Conservation (phyloP, 192 early-diverging fungal genomes). For the Coemansia guatemalensis region DNA sequence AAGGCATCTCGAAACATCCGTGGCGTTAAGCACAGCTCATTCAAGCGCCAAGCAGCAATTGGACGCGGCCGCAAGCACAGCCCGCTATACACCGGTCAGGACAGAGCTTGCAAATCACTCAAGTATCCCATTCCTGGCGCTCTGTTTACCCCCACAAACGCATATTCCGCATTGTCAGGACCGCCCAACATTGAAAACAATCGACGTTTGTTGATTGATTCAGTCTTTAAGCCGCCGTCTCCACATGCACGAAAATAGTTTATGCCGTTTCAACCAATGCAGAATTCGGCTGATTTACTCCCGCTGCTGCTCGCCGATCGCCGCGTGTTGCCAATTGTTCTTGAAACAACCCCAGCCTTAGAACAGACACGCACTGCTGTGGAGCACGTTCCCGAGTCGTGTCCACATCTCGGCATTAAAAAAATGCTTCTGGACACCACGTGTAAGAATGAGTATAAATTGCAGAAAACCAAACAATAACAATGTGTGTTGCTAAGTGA, state of each 20-base stretch:
- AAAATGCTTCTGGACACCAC: not conserved
- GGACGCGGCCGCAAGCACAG: not conserved
- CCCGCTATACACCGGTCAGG: not conserved
- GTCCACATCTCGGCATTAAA: not conserved
- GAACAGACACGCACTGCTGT: too few relatives aligned
- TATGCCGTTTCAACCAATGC: slow-evolving; percentile 3
- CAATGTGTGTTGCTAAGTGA: not conserved
- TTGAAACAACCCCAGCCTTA: not conserved
- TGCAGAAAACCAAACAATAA: not conserved
- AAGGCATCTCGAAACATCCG: not conserved
- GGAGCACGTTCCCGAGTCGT: not conserved
- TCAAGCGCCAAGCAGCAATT: not conserved
- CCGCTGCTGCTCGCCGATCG: not conserved
- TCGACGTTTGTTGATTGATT: not conserved
- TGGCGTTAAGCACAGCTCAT: not conserved
- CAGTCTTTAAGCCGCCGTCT: not conserved
- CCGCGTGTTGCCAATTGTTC: not conserved
- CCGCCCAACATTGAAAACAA: not conserved
- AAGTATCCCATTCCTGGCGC: not conserved
- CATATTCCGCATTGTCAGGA: not conserved
- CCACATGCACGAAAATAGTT: slow-evolving; percentile 10
- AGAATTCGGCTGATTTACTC: slow-evolving; percentile 8
- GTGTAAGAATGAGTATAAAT: not conserved
- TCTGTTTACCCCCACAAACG: not conserved
- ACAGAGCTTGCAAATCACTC: not conserved